Evolutionary conservation across 148 eudicot species (phyloP).

Genomic region (Polygonum maritimum): DNA sequence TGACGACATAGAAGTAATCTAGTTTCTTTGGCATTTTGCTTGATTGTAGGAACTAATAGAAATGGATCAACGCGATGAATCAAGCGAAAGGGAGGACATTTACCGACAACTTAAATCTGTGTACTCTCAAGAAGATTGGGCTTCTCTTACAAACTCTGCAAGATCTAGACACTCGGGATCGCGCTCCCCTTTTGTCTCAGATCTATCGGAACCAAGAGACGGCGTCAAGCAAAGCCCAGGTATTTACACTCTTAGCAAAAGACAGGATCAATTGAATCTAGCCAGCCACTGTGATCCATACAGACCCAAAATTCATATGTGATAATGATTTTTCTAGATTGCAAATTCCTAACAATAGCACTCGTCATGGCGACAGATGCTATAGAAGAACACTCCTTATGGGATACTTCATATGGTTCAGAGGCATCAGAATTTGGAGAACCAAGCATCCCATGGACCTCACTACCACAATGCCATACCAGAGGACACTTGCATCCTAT

Average conservation of each 20-base stretch:
- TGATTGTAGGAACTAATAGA: constrained; percentile 60
- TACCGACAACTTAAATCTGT: constrained; percentile 39
- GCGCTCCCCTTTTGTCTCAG: background rate
- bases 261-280: too few species aligned
- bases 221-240: background rate
- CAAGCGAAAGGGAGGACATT: constrained; percentile 42
- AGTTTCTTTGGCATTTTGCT: background rate
- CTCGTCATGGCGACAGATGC: background rate
- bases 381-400: background rate
- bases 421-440: background rate
- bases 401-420: background rate
- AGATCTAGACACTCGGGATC: background rate
- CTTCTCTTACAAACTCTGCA: constrained; percentile 10
- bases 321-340: too few species aligned
- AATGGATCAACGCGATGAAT: constrained; percentile 73
- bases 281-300: too few species aligned
- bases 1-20: background rate
- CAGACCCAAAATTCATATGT: background rate
- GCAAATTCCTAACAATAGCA: background rate
- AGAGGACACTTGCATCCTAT: background rate
- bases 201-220: background rate
- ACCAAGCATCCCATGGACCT: background rate
- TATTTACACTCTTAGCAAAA: background rate
- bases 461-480: background rate
- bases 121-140: constrained; percentile 52